phyloP scores from a whole-genome alignment of 2,329 filamentous ascomycete genomes.

The Malbranchea zuffiana region DNA sequence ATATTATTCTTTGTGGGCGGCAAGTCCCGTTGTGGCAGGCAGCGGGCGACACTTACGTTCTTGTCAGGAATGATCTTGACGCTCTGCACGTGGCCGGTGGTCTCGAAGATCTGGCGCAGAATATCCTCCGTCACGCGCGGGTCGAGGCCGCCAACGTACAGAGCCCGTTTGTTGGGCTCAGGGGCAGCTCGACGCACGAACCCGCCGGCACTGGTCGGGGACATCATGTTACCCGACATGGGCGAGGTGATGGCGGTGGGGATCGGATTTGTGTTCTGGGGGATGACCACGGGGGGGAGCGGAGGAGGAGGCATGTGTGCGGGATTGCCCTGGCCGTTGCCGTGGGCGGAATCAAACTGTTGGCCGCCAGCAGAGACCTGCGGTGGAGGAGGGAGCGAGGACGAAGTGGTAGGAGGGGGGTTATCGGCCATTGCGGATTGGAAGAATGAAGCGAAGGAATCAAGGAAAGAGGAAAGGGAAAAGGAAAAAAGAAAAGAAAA shows the following conservation, averaged over 20 bases:
- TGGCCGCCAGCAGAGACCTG: slow-evolving; percentile 51
- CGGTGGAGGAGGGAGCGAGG: slow-evolving; percentile 59
- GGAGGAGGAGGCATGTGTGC: slow-evolving; percentile 81
- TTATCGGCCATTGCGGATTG: slow-evolving; percentile 63
- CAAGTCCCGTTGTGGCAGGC: not conserved
- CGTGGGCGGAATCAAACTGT: slow-evolving; percentile 60
- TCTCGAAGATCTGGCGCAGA: slow-evolving; percentile 95
- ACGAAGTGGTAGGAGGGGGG: slow-evolving; percentile 50
- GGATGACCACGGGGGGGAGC: slow-evolving; percentile 72
- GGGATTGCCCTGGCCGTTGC: slow-evolving; percentile 56
- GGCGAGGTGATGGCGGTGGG: slow-evolving; percentile 86
- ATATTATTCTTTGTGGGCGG: not conserved
- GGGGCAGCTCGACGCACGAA: slow-evolving; percentile 84
- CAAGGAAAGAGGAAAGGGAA: slow-evolving; percentile 18
- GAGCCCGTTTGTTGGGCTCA: slow-evolving; percentile 94
- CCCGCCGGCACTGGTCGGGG: slow-evolving; percentile 68
- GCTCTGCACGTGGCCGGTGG: slow-evolving; percentile 92
- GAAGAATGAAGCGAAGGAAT: slow-evolving; percentile 15
- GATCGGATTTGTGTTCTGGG: slow-evolving; percentile 91
- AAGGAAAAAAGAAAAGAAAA: slow-evolving; percentile 12
- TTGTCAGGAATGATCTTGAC: slow-evolving; percentile 99
- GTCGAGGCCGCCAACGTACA: slow-evolving; percentile 92
- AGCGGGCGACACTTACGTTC: slow-evolving; percentile 59
- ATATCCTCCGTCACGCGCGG: slow-evolving; percentile 94
- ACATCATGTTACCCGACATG: slow-evolving; percentile 68